phyloP scores from a whole-genome alignment of 2,329 filamentous ascomycete species.

The Sporothrix luriei region DNA sequence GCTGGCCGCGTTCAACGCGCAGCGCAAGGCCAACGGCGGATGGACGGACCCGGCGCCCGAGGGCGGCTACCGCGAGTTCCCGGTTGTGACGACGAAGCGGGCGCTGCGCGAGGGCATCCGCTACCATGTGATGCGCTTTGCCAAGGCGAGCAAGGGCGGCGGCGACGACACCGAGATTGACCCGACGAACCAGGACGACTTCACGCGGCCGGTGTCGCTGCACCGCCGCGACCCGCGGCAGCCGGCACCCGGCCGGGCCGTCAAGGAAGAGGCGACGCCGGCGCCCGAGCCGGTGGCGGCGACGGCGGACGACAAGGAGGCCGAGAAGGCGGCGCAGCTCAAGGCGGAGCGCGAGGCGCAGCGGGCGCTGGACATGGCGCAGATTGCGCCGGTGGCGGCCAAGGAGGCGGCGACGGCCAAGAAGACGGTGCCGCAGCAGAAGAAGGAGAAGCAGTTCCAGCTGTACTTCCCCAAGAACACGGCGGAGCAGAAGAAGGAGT shows the following conservation, averaged over 20 bases:
- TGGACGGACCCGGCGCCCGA: constrained; percentile 58
- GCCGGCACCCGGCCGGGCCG: constrained; percentile 63
- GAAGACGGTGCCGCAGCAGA: constrained; percentile 52
- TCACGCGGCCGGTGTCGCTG: constrained; percentile 82
- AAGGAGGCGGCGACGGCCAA: constrained; percentile 58
- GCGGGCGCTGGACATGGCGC: constrained; percentile 81
- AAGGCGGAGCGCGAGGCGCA: constrained; percentile 83
- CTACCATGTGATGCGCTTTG: constrained; percentile 83
- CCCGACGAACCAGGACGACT: constrained; percentile 70
- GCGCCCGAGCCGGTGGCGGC: constrained; percentile 44
- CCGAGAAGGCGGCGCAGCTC: constrained; percentile 66
- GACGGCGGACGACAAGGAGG: constrained; percentile 59
- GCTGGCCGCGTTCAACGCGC: constrained; percentile 46
- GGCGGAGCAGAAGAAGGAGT: constrained; percentile 77
- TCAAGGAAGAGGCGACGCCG: constrained; percentile 59
- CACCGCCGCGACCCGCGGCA: constrained; percentile 85
- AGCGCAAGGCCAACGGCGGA: constrained; percentile 55
- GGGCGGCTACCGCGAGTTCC: constrained; percentile 52
- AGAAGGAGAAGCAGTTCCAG: constrained; percentile 76
- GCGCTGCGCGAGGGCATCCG: constrained; percentile 77
- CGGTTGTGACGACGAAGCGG: constrained; percentile 81
- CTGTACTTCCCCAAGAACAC: constrained; percentile 78
- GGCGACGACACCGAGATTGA: constrained; percentile 59
- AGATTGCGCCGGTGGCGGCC: constrained; percentile 83
- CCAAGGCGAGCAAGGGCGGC: constrained; percentile 60